phyloP scores from a whole-genome alignment of 2,329 filamentous ascomycete genomes.

The Xylariaceae sp. region DNA sequence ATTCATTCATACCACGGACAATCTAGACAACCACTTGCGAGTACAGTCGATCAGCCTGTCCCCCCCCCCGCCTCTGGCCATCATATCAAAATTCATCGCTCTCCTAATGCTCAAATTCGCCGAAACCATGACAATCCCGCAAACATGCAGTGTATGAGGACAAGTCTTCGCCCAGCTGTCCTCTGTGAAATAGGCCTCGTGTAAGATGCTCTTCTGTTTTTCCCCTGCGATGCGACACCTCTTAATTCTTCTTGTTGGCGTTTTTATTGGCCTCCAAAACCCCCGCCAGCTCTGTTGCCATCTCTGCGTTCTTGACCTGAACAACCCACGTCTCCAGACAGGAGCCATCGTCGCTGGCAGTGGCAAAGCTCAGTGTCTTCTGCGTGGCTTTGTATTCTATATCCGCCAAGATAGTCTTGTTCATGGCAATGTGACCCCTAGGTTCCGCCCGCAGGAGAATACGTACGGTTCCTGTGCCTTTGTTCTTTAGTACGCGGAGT shows the following conservation, averaged over 20 bases:
- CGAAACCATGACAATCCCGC: neutral
- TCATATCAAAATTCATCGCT: slow-evolving; percentile 6
- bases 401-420: slow-evolving; percentile 60
- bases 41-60: too few relatives aligned
- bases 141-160: neutral
- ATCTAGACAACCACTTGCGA: too few relatives aligned
- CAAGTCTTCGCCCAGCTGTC: neutral
- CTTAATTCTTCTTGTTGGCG: slow-evolving; percentile 50
- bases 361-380: slow-evolving; percentile 57
- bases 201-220: too few relatives aligned
- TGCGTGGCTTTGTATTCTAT: slow-evolving; percentile 57
- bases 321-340: slow-evolving; percentile 67
- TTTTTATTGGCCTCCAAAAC: slow-evolving; percentile 51
- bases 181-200: too few relatives aligned
- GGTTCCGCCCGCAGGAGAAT: slow-evolving; percentile 72
- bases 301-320: slow-evolving; percentile 57
- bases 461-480: slow-evolving; percentile 61
- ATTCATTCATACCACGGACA: too few relatives aligned
- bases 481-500: slow-evolving; percentile 69
- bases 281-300: slow-evolving; percentile 47
- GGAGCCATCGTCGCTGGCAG: slow-evolving; percentile 53
- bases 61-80: neutral
- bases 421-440: slow-evolving; percentile 68
- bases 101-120: neutral
- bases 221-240: neutral